Conservation (phyloP, 2,329 filamentous ascomycete species). For the Phialocephala sp. region DNA sequence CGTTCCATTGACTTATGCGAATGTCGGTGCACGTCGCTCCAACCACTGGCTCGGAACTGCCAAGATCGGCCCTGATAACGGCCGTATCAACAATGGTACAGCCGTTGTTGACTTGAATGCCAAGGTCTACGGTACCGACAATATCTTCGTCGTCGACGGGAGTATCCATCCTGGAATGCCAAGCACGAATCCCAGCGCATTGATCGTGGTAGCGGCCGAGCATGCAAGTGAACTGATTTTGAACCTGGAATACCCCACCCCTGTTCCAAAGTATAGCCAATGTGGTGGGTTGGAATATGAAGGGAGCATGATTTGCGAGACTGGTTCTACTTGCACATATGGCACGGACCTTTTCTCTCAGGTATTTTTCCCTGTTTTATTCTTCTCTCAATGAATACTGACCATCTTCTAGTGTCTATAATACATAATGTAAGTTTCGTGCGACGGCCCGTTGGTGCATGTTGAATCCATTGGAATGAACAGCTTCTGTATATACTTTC, state of each 20-base stretch:
- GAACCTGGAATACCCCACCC: not conserved
- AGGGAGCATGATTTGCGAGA: conserved; percentile 29
- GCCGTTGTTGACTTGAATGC: conserved; percentile 68
- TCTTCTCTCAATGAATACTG: not conserved
- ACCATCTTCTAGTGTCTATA: conserved; percentile 6
- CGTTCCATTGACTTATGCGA: conserved; percentile 40
- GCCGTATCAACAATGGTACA: conserved; percentile 52
- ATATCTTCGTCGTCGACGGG: conserved; percentile 73
- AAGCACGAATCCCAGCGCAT: conserved; percentile 70
- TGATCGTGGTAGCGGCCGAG: conserved; percentile 69
- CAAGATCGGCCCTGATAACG: conserved; percentile 45
- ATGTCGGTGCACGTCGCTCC: conserved; percentile 36
- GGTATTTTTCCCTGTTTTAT: conserved; percentile 11
- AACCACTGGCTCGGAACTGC: conserved; percentile 46
- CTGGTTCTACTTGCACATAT: conserved; percentile 23
- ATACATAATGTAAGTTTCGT: not conserved
- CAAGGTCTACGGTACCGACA: conserved; percentile 70
- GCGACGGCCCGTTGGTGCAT: not conserved
- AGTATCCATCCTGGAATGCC: conserved; percentile 73
- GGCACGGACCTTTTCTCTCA: conserved; percentile 32
- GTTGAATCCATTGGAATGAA: not conserved
- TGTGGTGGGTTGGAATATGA: conserved; percentile 34
- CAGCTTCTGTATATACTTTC: conserved; percentile 13
- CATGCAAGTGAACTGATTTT: conserved; percentile 25
- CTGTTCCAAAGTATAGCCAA: conserved; percentile 28